These are phyloP conservation scores for Tritrichomonas musculus DNA, from an alignment of 208 protist species.

Conservation along the genomic window DNA sequence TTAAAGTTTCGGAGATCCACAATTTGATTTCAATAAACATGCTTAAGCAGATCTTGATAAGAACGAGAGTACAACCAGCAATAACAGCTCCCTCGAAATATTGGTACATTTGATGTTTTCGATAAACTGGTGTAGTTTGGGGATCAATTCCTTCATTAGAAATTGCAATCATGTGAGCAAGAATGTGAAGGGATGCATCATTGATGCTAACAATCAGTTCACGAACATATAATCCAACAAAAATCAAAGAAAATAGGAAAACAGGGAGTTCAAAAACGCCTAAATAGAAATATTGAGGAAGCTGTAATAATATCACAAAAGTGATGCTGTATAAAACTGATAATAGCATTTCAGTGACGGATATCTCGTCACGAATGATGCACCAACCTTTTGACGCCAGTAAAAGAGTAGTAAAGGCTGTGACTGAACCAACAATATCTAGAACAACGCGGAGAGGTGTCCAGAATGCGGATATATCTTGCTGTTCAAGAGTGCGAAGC, in stretches of 20 bases:
- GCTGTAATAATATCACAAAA: not conserved
- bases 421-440: not conserved
- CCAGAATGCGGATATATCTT: not conserved
- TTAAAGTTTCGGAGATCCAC: not conserved
- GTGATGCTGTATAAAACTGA: not conserved
- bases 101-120: not conserved
- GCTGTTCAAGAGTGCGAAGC: not conserved
- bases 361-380: not conserved
- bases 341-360: not conserved
- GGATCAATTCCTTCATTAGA: not conserved
- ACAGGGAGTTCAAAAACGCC: not conserved
- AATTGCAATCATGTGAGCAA: not conserved
- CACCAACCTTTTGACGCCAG: conserved; percentile 18
- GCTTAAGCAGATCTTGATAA: not conserved
- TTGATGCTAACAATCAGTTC: not conserved
- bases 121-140: not conserved
- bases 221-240: not conserved
- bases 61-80: not conserved
- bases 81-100: not conserved
- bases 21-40: not conserved
- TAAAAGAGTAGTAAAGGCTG: not conserved
- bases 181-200: not conserved
- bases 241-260: not conserved
- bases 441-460: not conserved
- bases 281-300: not conserved